Evolutionary conservation across 2,329 filamentous ascomycete species (phyloP).

Genomic region (Trichoderma sp.): DNA sequence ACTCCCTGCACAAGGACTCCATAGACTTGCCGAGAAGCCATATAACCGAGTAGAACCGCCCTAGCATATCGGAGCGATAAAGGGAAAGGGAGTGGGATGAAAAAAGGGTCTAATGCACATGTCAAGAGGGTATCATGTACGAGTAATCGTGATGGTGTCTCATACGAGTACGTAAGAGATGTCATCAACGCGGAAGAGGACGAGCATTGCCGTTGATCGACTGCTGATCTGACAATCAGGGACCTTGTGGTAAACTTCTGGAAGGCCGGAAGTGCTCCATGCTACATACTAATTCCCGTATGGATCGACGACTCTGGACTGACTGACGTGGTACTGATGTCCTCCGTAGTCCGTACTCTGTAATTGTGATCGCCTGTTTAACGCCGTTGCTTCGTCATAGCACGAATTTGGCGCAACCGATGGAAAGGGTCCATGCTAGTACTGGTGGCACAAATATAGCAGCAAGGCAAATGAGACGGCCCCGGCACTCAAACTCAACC

Average conservation of each 20-base stretch:
- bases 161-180: background rate
- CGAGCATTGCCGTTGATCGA: background rate
- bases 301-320: background rate
- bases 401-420: background rate
- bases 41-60: background rate
- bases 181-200: background rate
- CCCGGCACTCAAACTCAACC: too few species aligned
- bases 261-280: background rate
- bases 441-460: background rate
- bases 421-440: background rate
- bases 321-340: background rate
- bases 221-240: background rate
- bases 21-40: background rate
- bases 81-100: background rate
- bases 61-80: background rate
- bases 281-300: background rate
- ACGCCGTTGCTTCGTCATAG: background rate
- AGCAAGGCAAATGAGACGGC: background rate
- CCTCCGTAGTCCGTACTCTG: background rate
- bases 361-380: conserved; percentile 7
- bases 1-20: background rate
- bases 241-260: background rate
- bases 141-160: background rate
- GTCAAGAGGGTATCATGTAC: background rate
- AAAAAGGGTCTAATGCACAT: background rate